Base-by-base conservation (phyloP, 2,329 filamentous ascomycete species). In the Albifimbria verrucaria region DNA sequence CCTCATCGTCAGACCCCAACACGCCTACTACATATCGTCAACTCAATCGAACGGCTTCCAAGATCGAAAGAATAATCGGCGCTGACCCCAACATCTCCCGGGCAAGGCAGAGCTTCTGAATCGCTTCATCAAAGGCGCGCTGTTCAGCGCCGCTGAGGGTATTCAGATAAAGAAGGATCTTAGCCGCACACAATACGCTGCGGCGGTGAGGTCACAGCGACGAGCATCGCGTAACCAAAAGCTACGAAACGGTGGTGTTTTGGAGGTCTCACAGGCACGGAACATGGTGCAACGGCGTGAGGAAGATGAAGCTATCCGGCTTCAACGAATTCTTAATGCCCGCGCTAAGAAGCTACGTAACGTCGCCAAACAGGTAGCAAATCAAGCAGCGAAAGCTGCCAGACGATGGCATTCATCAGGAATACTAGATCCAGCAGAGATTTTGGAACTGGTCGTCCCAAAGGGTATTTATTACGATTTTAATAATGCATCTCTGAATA, bases 11-110 rank as follows among this genome's bases (percentile, higher is more conserved):
- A 22, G 21, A 45, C 43, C 43, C 43, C n/a, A 45, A 21, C 15
- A 45, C 43, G 24, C 43, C 43, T 23, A 45, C 20, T 23, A 45
- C 43, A 21, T 45, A 45, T 23, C 43, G 43, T 45, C 43, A 45
- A 45, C 43, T 45, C 43, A 45, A 45, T 23, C 22, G 24, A 23
- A 45, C 43, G 7, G 43, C 43, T 4, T 22, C 18, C 12, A 45
- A 45, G 43, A 45, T 45, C 21, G 21, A 45, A 22, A 22, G 20
- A 23, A 22, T 22, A 23, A 45, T 45, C n/a, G 21, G 20, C n/a
- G 24, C 9, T 23, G 43, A 45, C n/a, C 43, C 43, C n/a, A 45
- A 21, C 43, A 23, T 45, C 43, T 23, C 21, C 43, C 43, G 10
- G 15, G 10, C 22, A 45, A 45, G 20, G 43, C 43, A 23, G 21